A percentile compares a stretch with the other conserved stretches of the same genome.
phyloP scores from a whole-genome alignment of 1,139 yeast genomes.

The Diutina rugosa region DNA sequence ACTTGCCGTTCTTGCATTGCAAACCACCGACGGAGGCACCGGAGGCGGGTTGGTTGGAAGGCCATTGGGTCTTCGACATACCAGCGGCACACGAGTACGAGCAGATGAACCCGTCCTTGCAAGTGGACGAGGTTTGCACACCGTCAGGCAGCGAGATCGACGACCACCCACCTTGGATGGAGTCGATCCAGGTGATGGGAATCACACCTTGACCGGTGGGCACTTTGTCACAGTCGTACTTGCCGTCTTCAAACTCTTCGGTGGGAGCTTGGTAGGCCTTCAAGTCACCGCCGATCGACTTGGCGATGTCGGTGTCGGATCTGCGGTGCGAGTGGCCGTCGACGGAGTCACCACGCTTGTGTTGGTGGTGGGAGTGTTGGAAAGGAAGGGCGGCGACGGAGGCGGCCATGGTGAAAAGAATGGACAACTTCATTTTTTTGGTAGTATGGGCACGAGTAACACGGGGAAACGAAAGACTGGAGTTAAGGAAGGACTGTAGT shows the following conservation, averaged over 20 bases:
- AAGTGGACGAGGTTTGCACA: slow-evolving; percentile 43
- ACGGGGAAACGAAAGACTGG: background rate
- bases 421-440: background rate
- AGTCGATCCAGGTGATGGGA: slow-evolving; percentile 5
- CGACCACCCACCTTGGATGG: slow-evolving; percentile 90
- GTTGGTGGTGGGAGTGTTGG: slow-evolving; percentile 2
- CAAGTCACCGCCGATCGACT: slow-evolving; percentile 38
- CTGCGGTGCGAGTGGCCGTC: background rate
- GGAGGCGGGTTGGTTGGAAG: slow-evolving; percentile 64
- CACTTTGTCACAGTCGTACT: slow-evolving; percentile 59
- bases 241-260: slow-evolving; percentile 66
- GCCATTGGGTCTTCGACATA: slow-evolving; percentile 98
- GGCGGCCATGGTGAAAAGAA: background rate
- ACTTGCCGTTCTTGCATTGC: slow-evolving; percentile 62
- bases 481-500: slow-evolving; percentile 1
- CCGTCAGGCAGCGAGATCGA: slow-evolving; percentile 54
- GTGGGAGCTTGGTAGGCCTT: slow-evolving; percentile 39
- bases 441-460: background rate
- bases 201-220: slow-evolving; percentile 91
- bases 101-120: slow-evolving; percentile 86
- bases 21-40: slow-evolving; percentile 93
- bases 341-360: background rate
- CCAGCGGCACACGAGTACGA: slow-evolving; percentile 95
- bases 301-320: background rate
- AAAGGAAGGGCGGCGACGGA: background rate